Base-by-base conservation (phyloP, 2,329 filamentous ascomycete species). In the Tolypocladium tundrense region DNA sequence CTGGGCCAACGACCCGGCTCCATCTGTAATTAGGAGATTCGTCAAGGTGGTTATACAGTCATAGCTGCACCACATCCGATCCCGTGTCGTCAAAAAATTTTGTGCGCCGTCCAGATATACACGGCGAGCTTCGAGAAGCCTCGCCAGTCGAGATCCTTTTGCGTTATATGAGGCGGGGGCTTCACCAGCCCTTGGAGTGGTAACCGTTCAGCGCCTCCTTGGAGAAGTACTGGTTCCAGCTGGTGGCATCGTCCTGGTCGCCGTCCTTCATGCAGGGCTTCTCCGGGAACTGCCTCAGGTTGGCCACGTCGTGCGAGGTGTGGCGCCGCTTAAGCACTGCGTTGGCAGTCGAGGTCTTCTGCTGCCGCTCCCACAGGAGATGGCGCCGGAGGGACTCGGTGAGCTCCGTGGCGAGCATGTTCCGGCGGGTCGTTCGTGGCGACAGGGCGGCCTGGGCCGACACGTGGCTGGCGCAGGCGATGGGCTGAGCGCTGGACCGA, bases 331-430 rank as follows among this genome's bases (percentile, higher is more conserved):
- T 95, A 59, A 96, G 80, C 57, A 93, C 90, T 1, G 92, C 91
- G 62, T 93, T 92, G 66, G 87, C 90, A 9, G 91, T 93, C 40
- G 89, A 88, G 59, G 90, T 91, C 81, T 94, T 96, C 69, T 97
- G 93, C 69, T 96, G 91, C 56, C 94, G 88, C 72, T 99, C 94
- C 89, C 91, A 96, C 19, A 97, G 82, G 19, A 99, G 85, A 66
- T 97, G 90, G 65, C 91, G 89, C 27, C 94, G 86, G 4, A 99
- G 85, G 27, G 91, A 96, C 70, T 96, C 91, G 2, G 93, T 97
- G 57, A 99, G 79, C 75, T 99, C 94, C 0, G 90, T 95, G 10
- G 90, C 88, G 58, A 99, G 82, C 94, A 99, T 99, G 73, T 97
- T 95, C 60, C 92, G 85, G 55, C 94, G 85, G 0, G 92, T 97